These are phyloP conservation scores for Hymenoscyphus occultus DNA, from an alignment of 2,329 filamentous ascomycete genomes.

Conservation along the genomic window DNA sequence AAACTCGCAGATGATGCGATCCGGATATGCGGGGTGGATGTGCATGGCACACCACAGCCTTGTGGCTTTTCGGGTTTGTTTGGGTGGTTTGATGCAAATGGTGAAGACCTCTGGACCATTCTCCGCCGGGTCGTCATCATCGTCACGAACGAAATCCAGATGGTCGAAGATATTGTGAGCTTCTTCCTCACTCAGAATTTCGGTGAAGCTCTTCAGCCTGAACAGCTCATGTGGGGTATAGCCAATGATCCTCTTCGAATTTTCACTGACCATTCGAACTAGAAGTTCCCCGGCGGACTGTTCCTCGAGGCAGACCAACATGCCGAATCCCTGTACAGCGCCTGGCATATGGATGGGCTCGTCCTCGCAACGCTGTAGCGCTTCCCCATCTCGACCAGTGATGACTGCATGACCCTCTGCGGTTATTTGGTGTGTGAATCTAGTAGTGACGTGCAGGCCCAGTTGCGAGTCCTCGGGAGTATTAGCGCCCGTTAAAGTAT, in stretches of 20 bases:
- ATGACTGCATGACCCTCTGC: conserved; percentile 79
- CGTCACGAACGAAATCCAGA: conserved; percentile 82
- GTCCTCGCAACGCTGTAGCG: conserved; percentile 79
- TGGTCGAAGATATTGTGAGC: conserved; percentile 81
- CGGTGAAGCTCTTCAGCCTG: conserved; percentile 69
- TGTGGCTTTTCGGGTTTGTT: conserved; percentile 43
- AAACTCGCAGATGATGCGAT: conserved; percentile 82
- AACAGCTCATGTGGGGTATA: conserved; percentile 77
- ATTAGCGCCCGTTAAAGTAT: background rate
- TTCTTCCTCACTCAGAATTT: conserved; percentile 80
- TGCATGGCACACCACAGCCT: conserved; percentile 91
- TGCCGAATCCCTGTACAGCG: conserved; percentile 75
- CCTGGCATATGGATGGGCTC: conserved; percentile 88
- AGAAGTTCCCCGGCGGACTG: conserved; percentile 64
- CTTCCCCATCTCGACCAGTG: conserved; percentile 70
- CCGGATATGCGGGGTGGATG: conserved; percentile 62
- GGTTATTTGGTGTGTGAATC: conserved; percentile 76
- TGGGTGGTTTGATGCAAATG: conserved; percentile 62
- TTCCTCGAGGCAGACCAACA: conserved; percentile 71
- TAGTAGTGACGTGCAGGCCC: conserved; percentile 55
- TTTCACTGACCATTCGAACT: conserved; percentile 77
- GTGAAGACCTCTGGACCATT: conserved; percentile 88
- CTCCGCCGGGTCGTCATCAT: conserved; percentile 68
- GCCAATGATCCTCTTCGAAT: conserved; percentile 71
- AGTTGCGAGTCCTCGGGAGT: background rate